Percentiles rank a stretch among this genome's conserved stretches.
phyloP scores from a whole-genome alignment of 2,329 filamentous ascomycete species.

The Amesomyces nigricolor region DNA sequence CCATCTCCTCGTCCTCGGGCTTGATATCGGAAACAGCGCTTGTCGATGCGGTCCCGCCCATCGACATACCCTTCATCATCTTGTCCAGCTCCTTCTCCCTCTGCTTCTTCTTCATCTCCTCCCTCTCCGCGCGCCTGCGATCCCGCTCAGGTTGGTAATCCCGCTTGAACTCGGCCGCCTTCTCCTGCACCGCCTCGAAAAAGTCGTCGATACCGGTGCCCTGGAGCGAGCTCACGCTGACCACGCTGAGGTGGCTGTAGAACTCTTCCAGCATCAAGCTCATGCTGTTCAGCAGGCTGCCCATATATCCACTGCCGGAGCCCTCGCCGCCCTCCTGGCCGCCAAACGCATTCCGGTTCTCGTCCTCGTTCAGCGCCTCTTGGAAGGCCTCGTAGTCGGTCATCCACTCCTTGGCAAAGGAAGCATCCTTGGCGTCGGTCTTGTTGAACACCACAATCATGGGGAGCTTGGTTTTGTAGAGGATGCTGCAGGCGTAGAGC shows the following conservation, averaged over 20 bases:
- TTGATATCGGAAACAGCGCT: slow-evolving; percentile 30
- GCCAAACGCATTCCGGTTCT: slow-evolving; percentile 70
- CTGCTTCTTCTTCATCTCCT: slow-evolving; percentile 64
- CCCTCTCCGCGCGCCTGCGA: slow-evolving; percentile 66
- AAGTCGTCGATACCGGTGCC: slow-evolving; percentile 90
- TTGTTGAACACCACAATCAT: slow-evolving; percentile 99
- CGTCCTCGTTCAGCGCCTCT: slow-evolving; percentile 72
- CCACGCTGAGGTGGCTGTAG: slow-evolving; percentile 87
- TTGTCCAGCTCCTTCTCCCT: slow-evolving; percentile 80
- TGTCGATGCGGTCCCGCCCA: slow-evolving; percentile 31
- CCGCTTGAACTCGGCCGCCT: slow-evolving; percentile 78
- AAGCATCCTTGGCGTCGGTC: slow-evolving; percentile 87
- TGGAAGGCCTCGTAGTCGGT: slow-evolving; percentile 97
- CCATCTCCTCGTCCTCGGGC: slow-evolving; percentile 40
- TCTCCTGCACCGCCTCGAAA: slow-evolving; percentile 81
- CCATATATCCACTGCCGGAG: slow-evolving; percentile 91
- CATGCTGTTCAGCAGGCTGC: slow-evolving; percentile 93
- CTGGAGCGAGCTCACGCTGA: slow-evolving; percentile 88
- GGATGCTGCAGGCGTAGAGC: slow-evolving; percentile 96
- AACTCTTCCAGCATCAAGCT: slow-evolving; percentile 96
- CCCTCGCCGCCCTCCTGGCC: slow-evolving; percentile 58
- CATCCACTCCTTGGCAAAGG: slow-evolving; percentile 98
- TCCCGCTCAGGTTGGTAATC: slow-evolving; percentile 94
- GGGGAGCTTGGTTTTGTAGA: slow-evolving; percentile 96
- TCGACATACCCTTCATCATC: slow-evolving; percentile 88